Conservation (phyloP, 306 rosid species). For the Macrotyloma uniflorum region DNA sequence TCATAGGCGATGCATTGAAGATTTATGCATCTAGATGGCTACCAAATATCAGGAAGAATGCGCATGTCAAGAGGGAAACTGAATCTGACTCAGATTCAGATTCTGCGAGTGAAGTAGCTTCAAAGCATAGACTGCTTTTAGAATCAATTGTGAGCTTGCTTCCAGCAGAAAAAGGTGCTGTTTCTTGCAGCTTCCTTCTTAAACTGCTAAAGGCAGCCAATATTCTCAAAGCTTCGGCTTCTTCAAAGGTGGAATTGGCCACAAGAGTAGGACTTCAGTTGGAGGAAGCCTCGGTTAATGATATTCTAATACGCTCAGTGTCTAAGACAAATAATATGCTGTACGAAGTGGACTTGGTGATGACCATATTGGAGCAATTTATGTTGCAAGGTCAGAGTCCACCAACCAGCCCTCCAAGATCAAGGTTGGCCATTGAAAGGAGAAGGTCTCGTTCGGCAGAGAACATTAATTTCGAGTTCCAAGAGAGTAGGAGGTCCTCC, state of each 20-base stretch:
- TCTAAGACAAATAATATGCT: neutral
- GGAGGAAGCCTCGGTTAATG: slow-evolving; percentile 35
- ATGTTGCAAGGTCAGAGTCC: slow-evolving; percentile 41
- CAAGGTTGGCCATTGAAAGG: slow-evolving; percentile 24
- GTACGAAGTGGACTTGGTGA: slow-evolving; percentile 34
- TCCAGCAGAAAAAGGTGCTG: slow-evolving; percentile 33
- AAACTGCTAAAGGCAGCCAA: slow-evolving; percentile 27
- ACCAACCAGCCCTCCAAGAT: slow-evolving; percentile 37
- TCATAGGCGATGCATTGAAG: slow-evolving; percentile 42
- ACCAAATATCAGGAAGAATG: slow-evolving; percentile 23
- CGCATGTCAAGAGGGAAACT: neutral
- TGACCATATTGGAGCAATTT: slow-evolving; percentile 33
- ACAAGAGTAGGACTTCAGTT: slow-evolving; percentile 34
- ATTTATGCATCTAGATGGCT: slow-evolving; percentile 34
- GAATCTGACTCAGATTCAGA: slow-evolving; percentile 32
- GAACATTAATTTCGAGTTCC: slow-evolving; percentile 30
- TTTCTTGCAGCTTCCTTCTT: slow-evolving; percentile 39
- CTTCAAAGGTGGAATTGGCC: slow-evolving; percentile 33
- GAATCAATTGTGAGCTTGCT: slow-evolving; percentile 35
- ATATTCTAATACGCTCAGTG: slow-evolving; percentile 32
- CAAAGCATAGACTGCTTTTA: slow-evolving; percentile 26
- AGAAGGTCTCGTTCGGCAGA: slow-evolving; percentile 30
- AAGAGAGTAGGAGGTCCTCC: slow-evolving; percentile 34
- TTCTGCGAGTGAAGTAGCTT: slow-evolving; percentile 8
- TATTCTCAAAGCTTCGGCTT: slow-evolving; percentile 25